Conservation (phyloP, 2,329 filamentous ascomycete species). For the Diplodia corticola region DNA sequence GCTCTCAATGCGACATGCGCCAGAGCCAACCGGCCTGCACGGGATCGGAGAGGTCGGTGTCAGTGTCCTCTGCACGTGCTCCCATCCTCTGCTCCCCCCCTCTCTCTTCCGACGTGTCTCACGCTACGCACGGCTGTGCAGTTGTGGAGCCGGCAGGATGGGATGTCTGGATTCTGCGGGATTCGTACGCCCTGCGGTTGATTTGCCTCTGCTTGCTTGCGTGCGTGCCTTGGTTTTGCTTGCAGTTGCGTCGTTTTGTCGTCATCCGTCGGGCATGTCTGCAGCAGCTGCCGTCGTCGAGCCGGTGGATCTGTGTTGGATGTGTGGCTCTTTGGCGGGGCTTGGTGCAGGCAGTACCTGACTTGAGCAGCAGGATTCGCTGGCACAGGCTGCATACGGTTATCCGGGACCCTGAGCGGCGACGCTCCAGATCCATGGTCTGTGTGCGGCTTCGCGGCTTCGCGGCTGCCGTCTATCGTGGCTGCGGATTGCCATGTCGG, state of each 20-base stretch:
- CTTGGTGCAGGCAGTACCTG: conserved; percentile 4
- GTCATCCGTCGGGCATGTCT: background rate
- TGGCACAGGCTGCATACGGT: conserved; percentile 1
- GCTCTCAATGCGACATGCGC: conserved; percentile 9
- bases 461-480: conserved; percentile 1
- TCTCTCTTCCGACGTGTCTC: conserved; percentile 2
- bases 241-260: background rate
- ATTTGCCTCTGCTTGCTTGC: background rate
- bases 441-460: background rate
- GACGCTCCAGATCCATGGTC: conserved; percentile 13
- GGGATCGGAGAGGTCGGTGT: background rate
- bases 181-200: background rate
- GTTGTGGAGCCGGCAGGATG: background rate
- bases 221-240: background rate
- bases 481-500: background rate
- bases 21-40: background rate
- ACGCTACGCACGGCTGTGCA: background rate
- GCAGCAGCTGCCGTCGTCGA: background rate
- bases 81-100: background rate
- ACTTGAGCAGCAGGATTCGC: conserved; percentile 1
- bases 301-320: conserved; percentile 7
- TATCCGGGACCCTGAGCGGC: conserved; percentile 5
- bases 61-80: conserved; percentile 7
- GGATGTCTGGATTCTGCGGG: background rate
- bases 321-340: conserved; percentile 2